Conservation (phyloP, 2,329 filamentous ascomycete species). For the Lachnellula hyalina region DNA sequence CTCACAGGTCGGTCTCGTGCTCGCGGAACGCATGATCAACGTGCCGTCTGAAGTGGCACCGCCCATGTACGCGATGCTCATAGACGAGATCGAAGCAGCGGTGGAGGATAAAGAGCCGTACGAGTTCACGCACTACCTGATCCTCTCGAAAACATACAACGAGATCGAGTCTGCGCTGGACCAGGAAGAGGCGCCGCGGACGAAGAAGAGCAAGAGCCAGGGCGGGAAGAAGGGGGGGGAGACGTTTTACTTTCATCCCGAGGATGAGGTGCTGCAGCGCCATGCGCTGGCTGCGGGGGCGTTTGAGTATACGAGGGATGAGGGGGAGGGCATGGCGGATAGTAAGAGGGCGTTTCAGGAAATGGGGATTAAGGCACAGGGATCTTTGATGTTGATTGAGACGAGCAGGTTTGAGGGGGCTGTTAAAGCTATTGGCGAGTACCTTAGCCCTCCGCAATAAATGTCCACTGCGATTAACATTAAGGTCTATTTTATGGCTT, state of each 20-base stretch:
- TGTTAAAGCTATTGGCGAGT: conserved; percentile 70
- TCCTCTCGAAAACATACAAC: conserved; percentile 86
- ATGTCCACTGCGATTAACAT: not conserved
- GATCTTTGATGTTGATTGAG: conserved; percentile 83
- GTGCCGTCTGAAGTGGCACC: conserved; percentile 91
- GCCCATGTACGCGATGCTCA: conserved; percentile 90
- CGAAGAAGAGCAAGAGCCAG: conserved; percentile 56
- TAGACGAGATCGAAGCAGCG: conserved; percentile 85
- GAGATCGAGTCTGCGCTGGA: conserved; percentile 81
- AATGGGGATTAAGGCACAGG: conserved; percentile 77
- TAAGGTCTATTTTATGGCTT: not conserved
- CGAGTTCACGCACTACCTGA: conserved; percentile 85
- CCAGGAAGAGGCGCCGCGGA: conserved; percentile 53
- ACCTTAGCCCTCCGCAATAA: conserved; percentile 54
- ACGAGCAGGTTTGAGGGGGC: conserved; percentile 68
- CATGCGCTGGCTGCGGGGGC: conserved; percentile 65
- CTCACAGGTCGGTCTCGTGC: conserved; percentile 70
- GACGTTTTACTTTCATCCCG: conserved; percentile 88
- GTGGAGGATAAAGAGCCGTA: conserved; percentile 89
- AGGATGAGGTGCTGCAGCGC: conserved; percentile 83
- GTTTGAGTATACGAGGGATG: conserved; percentile 74
- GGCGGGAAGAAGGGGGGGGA: conserved; percentile 52
- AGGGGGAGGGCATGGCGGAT: conserved; percentile 74
- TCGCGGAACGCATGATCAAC: conserved; percentile 94
- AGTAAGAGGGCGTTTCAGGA: conserved; percentile 95